Evolutionary conservation across 352 stramenopile genomes (phyloP), one percentile per base, ranked within the genome.

Genomic region (Phytophthora hibernalis): DNA sequence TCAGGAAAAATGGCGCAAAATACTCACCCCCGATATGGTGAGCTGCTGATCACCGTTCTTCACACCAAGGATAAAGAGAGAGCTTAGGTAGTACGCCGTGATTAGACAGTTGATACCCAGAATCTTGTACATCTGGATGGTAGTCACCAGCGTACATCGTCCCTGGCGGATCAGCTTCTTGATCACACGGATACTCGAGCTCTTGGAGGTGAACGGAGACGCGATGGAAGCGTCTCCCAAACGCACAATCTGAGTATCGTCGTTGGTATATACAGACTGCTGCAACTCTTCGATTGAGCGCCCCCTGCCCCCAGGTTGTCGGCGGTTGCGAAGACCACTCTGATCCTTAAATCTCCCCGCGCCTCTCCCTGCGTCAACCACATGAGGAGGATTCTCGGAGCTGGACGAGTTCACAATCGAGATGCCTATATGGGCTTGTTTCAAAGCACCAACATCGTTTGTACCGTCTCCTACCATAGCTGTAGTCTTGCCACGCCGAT

Each of bases 81-180:
- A 97, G 38, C 94, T 99, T 33, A 99, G 79, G 62, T 98, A 98
- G 74, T 99, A 98, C 47, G 97, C 98, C 74, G 91, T 98, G 51
- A 99, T 98, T 8, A 99, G 76, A 70, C 97, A 99, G 79, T 99
- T 99, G 6, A 99, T 89, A 4, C 96, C 97, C 28, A 99, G 74
- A 57, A 99, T 99, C 77, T 99, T 97, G 80, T 99, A 99, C 87
- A 98, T 97, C 82, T 99, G 97, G 60, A 99, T 96, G 37, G 98
- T 99, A 13, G 96, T 99, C 8, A 99, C 97, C 8, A 99, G 78
- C 22, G 98, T 99, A 61, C 98, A 99, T 49, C 98, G 86, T 12
- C 98, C 98, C 66, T 99, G 97, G 42, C 98, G 93, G 43, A 99
- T 90, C 33, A 99, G 94, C 55, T 98, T 93, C 28, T 99, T 96